These are phyloP conservation scores for Ormosia semicastrata DNA, from an alignment of 306 rosid species.

Conservation along the genomic window DNA sequence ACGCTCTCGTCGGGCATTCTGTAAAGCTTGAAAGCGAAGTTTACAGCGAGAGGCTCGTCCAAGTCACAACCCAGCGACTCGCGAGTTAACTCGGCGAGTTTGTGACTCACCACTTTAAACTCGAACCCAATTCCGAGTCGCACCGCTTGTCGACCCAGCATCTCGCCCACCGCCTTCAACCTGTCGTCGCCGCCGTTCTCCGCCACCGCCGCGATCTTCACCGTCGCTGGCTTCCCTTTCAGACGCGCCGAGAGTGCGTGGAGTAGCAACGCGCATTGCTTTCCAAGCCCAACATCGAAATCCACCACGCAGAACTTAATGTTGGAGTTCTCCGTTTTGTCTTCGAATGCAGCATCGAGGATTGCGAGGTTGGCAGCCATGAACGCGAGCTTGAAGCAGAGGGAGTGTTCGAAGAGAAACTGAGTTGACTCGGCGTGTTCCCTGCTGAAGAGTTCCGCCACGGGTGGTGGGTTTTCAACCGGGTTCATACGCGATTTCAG, in stretches of 20 bases:
- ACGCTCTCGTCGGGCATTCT: slow-evolving; percentile 92
- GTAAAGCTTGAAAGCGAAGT: slow-evolving; percentile 70
- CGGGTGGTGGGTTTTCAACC: slow-evolving; percentile 45
- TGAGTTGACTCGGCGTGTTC: slow-evolving; percentile 80
- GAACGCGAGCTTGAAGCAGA: slow-evolving; percentile 58
- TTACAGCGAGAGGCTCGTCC: slow-evolving; percentile 63
- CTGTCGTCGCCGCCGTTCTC: slow-evolving; percentile 45
- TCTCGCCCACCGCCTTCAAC: slow-evolving; percentile 31
- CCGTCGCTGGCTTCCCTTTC: neutral
- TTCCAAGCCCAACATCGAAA: slow-evolving; percentile 78
- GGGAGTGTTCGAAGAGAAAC: slow-evolving; percentile 47
- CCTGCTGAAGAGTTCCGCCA: slow-evolving; percentile 41
- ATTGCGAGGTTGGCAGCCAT: slow-evolving; percentile 76
- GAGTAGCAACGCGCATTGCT: slow-evolving; percentile 57
- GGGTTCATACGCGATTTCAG: slow-evolving; percentile 59
- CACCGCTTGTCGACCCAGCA: slow-evolving; percentile 43
- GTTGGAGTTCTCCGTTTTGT: slow-evolving; percentile 16
- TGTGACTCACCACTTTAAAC: slow-evolving; percentile 34
- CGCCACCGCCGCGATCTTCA: slow-evolving; percentile 58
- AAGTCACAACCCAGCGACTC: slow-evolving; percentile 60
- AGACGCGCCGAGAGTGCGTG: slow-evolving; percentile 45
- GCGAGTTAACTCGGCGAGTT: slow-evolving; percentile 67
- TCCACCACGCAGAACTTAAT: slow-evolving; percentile 65
- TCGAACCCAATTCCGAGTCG: slow-evolving; percentile 35
- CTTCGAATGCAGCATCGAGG: slow-evolving; percentile 69